A percentile compares a stretch with the other conserved stretches of the same genome.
phyloP scores from a whole-genome alignment of 2,329 filamentous ascomycete species.

The Botrytis deweyae region DNA sequence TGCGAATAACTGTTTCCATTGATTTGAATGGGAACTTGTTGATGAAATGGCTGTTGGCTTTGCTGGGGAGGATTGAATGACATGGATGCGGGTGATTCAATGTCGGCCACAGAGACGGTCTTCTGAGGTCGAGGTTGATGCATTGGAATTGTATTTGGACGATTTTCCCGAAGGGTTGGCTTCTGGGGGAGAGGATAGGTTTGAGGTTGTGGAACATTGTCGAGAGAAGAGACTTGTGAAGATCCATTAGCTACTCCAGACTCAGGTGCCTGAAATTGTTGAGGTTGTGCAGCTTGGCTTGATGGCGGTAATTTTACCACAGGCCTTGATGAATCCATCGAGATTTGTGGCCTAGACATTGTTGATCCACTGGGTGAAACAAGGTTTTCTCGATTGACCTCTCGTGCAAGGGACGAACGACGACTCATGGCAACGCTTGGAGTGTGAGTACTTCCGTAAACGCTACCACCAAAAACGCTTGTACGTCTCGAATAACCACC shows the following conservation, averaged over 20 bases:
- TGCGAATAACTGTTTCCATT: constrained; percentile 54
- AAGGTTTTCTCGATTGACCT: constrained; percentile 67
- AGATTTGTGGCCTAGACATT: constrained; percentile 65
- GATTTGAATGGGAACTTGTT: constrained; percentile 82
- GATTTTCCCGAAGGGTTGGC: constrained; percentile 57
- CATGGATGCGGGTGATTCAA: constrained; percentile 70
- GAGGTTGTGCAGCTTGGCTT: constrained; percentile 35
- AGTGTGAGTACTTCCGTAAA: constrained; percentile 72
- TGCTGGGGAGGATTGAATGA: constrained; percentile 59
- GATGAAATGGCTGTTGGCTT: constrained; percentile 85
- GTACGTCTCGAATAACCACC: constrained; percentile 72
- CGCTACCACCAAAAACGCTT: constrained; percentile 73
- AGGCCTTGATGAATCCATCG: constrained; percentile 63
- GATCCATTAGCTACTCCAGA: constrained; percentile 31
- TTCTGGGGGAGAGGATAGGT: constrained; percentile 58
- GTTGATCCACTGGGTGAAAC: constrained; percentile 80
- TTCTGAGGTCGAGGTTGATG: constrained; percentile 96
- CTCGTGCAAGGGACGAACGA: constrained; percentile 73
- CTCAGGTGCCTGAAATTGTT: constrained; percentile 38
- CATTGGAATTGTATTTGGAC: constrained; percentile 63
- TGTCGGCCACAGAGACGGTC: constrained; percentile 86
- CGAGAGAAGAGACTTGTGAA: constrained; percentile 37
- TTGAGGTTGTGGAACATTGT: constrained; percentile 51
- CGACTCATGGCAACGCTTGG: constrained; percentile 87
- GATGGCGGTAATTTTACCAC: constrained; percentile 78